Base-by-base conservation (phyloP, 495 filamentous ascomycete species). In the Xylaria longipes region DNA sequence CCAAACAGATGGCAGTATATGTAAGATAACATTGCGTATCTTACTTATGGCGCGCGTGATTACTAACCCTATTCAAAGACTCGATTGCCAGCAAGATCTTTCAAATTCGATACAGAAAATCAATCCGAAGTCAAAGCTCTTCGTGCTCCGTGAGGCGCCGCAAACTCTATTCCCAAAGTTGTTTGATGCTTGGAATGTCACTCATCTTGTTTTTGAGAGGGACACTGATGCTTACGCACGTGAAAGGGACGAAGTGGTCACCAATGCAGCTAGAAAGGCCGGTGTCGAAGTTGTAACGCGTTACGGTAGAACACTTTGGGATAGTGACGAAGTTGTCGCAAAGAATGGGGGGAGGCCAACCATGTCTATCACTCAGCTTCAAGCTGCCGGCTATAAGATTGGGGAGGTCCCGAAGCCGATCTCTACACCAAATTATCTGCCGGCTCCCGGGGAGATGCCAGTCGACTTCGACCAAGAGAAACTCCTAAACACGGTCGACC, bases 161-260 rank as follows among this genome's bases (percentile, higher is more conserved):
- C 89, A 89, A 74, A 91, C 89, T 1, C 79, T 92, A 1, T 81
- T 92, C 14, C 87, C 88, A 1, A 92, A 92, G 73, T 80, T 93
- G 0, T 91, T 91, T 84, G 87, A 88, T 74, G 82, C 84, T 50
- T 92, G 90, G 91, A 86, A 85, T 25, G 86, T 91, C 33, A 89
- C 89, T 0, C 91, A 93, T 81, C 78, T 93, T 4, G 91, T 92
- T 0, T 93, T 92, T 73, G 91, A 93, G 76, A 91, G 90, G 72
- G 91, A 93, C 70, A 91, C 89, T 3, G 91, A 93, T 80, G 83
- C 89, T 0, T 92, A 92, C 76, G 91, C 87, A 5, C 81, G 85
- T 12, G 83, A 88, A 20, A 77, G 91, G 45, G 91, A 93, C 78
- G 82, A 77, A 50, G 75, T 76, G 11, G 83, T 93, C 41, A 80